phyloP scores from a whole-genome alignment of 371 early-diverging fungal genomes.

The Mucor circinelloides region DNA sequence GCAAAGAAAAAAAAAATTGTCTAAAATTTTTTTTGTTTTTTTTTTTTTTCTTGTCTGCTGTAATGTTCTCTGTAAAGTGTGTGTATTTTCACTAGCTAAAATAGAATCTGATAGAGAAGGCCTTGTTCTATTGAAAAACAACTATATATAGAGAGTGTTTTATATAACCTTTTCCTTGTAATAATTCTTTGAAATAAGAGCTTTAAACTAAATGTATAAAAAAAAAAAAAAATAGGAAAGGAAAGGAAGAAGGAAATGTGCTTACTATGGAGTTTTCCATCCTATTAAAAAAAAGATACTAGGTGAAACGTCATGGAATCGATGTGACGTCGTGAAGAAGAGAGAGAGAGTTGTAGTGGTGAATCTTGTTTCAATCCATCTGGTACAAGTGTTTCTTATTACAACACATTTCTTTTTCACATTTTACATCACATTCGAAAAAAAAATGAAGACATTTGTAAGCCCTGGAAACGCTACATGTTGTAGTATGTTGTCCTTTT shows the following conservation, averaged over 20 bases:
- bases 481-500: conserved; percentile 31
- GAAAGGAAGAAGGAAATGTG: not conserved
- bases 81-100: not conserved
- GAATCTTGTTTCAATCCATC: not conserved
- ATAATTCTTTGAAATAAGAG: not conserved
- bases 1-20: not conserved
- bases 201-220: not conserved
- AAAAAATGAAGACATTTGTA: conserved; percentile 34
- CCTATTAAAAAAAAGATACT: not conserved
- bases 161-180: not conserved
- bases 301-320: not conserved
- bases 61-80: not conserved
- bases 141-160: not conserved
- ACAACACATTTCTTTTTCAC: not conserved
- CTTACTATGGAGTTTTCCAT: not conserved
- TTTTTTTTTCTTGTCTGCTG: not conserved
- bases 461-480: conserved; percentile 28
- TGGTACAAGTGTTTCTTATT: not conserved
- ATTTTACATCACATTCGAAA: not conserved
- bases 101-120: not conserved
- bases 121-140: not conserved
- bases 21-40: not conserved
- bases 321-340: not conserved
- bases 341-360: not conserved
- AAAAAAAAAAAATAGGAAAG: not conserved